Conservation (phyloP, 2,329 filamentous ascomycete species). For the Talaromyces pinophilus region DNA sequence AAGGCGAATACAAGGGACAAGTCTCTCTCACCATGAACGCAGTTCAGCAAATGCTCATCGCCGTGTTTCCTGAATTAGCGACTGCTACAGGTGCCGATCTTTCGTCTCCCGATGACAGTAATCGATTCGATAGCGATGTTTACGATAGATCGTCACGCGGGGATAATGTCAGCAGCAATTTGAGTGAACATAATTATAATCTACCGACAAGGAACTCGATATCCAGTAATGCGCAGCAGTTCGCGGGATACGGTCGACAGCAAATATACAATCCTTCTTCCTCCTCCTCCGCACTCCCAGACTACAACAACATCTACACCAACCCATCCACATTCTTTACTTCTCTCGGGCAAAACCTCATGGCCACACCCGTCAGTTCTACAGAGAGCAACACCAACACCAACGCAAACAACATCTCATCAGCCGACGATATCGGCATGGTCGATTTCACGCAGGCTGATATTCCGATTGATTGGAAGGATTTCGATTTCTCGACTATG, state of each 20-base stretch:
- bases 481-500: slow-evolving; percentile 45
- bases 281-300: not conserved
- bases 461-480: slow-evolving; percentile 36
- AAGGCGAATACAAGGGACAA: slow-evolving; percentile 28
- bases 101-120: not conserved
- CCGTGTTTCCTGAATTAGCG: slow-evolving; percentile 35
- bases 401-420: slow-evolving; percentile 4
- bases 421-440: slow-evolving; percentile 29
- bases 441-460: slow-evolving; percentile 41
- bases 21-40: slow-evolving; percentile 34
- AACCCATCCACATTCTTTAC: slow-evolving; percentile 24
- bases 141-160: not conserved
- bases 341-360: slow-evolving; percentile 23
- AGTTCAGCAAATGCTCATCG: slow-evolving; percentile 37
- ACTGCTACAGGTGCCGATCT: slow-evolving; percentile 26
- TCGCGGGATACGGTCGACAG: not conserved
- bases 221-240: not conserved
- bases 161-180: slow-evolving; percentile 2
- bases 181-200: not conserved
- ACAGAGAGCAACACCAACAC: slow-evolving; percentile 19
- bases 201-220: not conserved
- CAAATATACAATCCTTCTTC: not conserved
- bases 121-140: slow-evolving; percentile 1
- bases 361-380: slow-evolving; percentile 8
- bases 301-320: slow-evolving; percentile 7